Conservation (phyloP, 2,329 filamentous ascomycete species). For the Aspergillus brasiliensis region DNA sequence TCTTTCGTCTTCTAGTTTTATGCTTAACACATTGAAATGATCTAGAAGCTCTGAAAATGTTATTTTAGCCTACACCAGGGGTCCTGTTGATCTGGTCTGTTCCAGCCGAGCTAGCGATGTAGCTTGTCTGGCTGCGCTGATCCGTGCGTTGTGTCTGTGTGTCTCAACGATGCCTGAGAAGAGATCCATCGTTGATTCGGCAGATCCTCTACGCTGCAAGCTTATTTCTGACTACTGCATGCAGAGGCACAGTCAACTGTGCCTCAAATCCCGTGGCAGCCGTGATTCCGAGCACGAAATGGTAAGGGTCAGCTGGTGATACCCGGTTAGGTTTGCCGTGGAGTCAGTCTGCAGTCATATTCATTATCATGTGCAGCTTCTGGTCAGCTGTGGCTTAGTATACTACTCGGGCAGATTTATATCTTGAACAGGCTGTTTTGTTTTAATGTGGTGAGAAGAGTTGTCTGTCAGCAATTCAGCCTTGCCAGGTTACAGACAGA, state of each 20-base stretch:
- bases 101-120: neutral
- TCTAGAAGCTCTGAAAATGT: neutral
- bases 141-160: neutral
- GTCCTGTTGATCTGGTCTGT: neutral
- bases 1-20: neutral
- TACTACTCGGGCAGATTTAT: neutral
- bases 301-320: neutral
- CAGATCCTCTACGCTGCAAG: neutral
- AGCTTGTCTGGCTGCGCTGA: neutral
- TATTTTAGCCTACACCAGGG: neutral
- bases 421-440: too few relatives aligned
- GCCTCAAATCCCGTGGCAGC: neutral
- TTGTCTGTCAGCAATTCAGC: neutral
- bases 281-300: neutral
- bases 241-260: neutral
- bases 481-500: neutral
- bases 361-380: neutral
- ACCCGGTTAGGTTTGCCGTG: neutral
- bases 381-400: neutral
- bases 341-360: conserved; percentile 2
- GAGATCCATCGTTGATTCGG: neutral
- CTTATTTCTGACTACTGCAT: neutral
- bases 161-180: neutral
- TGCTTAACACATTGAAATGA: neutral
- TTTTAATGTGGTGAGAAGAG: too few relatives aligned